Conservation (phyloP, 805 yeast species). For the Wickerhamomyces strasburgensis region DNA sequence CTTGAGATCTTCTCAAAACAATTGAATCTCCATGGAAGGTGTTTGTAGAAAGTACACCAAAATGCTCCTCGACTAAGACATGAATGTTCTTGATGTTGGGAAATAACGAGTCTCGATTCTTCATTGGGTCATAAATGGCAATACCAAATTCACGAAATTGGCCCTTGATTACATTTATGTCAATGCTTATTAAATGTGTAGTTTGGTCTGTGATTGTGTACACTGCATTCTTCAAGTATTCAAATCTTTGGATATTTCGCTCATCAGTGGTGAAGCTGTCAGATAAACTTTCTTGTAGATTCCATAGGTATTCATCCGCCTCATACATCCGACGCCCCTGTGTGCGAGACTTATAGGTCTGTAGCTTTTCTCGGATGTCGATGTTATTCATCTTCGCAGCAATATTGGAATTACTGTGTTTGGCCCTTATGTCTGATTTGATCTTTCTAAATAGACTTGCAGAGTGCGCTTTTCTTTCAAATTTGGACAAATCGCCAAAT, state of each 20-base stretch:
- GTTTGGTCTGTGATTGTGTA: conserved; percentile 9
- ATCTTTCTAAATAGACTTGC: background rate
- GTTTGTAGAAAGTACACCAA: conserved; percentile 20
- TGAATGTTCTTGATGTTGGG: conserved; percentile 15
- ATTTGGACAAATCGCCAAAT: background rate
- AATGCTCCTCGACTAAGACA: conserved; percentile 15
- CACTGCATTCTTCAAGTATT: conserved; percentile 10
- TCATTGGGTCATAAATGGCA: conserved; percentile 19
- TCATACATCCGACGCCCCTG: background rate
- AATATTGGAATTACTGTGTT: background rate
- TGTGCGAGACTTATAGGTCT: background rate
- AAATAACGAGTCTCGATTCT: conserved; percentile 4
- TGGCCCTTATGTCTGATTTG: background rate
- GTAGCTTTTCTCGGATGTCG: background rate
- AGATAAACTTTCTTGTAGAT: background rate
- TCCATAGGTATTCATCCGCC: background rate
- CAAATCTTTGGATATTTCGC: conserved; percentile 14
- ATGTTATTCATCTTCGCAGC: background rate
- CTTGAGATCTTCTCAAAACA: conserved; percentile 7
- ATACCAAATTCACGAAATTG: conserved; percentile 17
- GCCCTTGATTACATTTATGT: conserved; percentile 9
- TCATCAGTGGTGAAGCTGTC: background rate
- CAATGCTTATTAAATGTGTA: conserved; percentile 7
- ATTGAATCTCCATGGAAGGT: conserved; percentile 18
- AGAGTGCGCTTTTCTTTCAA: background rate